Evolutionary conservation across 2,329 filamentous ascomycete species (phyloP).

Genomic region (Emericellopsis atlantica): DNA sequence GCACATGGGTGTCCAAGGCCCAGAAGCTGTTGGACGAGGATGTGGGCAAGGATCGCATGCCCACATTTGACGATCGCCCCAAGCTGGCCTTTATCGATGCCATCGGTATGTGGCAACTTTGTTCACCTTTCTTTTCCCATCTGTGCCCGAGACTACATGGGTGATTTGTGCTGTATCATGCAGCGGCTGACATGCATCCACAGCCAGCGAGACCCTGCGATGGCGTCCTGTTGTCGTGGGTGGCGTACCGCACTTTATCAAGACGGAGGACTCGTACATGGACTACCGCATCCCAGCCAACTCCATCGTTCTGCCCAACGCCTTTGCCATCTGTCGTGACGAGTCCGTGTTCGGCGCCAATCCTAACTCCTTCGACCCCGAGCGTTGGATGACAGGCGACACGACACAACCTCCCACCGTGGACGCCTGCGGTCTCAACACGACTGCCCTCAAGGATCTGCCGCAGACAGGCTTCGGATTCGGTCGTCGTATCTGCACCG

Average conservation of each 20-base stretch:
- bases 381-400: constrained; percentile 14
- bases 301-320: constrained; percentile 27
- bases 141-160: neutral
- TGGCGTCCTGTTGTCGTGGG: constrained; percentile 27
- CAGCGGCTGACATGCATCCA: neutral
- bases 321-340: constrained; percentile 23
- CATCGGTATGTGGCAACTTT: constrained; percentile 7
- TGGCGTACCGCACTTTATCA: constrained; percentile 24
- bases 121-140: no score
- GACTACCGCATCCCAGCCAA: constrained; percentile 28
- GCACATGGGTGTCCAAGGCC: constrained; percentile 17
- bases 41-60: constrained; percentile 23
- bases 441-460: constrained; percentile 11
- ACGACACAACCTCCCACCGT: neutral
- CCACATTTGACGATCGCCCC: constrained; percentile 22
- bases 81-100: constrained; percentile 28
- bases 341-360: constrained; percentile 25
- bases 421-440: constrained; percentile 5
- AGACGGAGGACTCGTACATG: constrained; percentile 18
- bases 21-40: constrained; percentile 26
- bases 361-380: constrained; percentile 15
- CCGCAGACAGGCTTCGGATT: constrained; percentile 30
- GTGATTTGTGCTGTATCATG: no score
- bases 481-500: constrained; percentile 28
- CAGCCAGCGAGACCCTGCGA: constrained; percentile 26